Percentiles rank a stretch among this genome's conserved stretches.
phyloP scores from a whole-genome alignment of 306 rosid species.

The Rosa multiflora region DNA sequence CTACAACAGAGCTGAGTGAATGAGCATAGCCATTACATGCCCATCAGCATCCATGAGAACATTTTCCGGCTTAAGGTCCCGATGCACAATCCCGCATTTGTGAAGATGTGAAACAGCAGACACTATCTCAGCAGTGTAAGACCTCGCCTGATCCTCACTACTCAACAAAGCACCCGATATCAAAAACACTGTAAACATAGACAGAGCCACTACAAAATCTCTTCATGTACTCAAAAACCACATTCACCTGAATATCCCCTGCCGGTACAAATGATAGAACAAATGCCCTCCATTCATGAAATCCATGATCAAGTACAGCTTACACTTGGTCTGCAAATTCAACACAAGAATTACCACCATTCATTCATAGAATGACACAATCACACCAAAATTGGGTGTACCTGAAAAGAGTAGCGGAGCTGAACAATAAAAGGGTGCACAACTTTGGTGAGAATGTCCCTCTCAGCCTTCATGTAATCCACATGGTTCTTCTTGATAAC shows the following conservation, averaged over 20 bases:
- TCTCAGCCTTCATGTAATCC: conserved; percentile 93
- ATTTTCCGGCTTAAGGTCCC: conserved; percentile 97
- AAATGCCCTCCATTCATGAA: conserved; percentile 96
- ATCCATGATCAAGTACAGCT: conserved; percentile 88
- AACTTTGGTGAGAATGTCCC: conserved; percentile 91
- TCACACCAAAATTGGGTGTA: background rate
- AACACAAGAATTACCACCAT: background rate
- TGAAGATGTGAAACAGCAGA: conserved; percentile 96
- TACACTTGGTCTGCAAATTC: conserved; percentile 68
- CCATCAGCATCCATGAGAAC: conserved; percentile 90
- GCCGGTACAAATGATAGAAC: conserved; percentile 82
- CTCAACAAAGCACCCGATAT: conserved; percentile 44
- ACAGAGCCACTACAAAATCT: background rate
- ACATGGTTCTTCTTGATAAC: conserved; percentile 87
- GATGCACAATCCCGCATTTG: conserved; percentile 78
- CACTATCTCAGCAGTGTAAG: conserved; percentile 92
- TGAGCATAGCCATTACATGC: conserved; percentile 61
- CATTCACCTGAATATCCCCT: conserved; percentile 80
- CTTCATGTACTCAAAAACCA: background rate
- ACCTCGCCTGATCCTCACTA: conserved; percentile 97
- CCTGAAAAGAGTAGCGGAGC: conserved; percentile 91
- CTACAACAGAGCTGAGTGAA: conserved; percentile 26
- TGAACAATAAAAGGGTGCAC: conserved; percentile 87
- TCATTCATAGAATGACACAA: background rate
- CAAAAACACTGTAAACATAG: conserved; percentile 12